Conservation (phyloP, 768 basidiomycete genomes). For the Leccinellum albellum region DNA sequence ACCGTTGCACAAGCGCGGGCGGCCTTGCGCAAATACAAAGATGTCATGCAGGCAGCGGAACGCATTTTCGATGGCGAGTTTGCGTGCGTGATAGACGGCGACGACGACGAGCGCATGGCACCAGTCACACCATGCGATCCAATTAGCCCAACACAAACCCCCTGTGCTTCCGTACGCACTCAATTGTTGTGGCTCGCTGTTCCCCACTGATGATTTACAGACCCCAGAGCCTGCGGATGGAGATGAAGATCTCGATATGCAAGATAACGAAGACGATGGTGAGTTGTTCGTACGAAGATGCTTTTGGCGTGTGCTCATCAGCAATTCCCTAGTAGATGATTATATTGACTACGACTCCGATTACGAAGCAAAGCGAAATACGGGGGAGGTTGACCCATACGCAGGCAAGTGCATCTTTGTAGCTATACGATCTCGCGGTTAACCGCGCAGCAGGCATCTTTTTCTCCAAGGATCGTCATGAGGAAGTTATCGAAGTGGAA, state of each 20-base stretch:
- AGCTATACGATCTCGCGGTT: constrained; percentile 1
- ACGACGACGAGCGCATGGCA: constrained; percentile 51
- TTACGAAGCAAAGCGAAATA: constrained; percentile 48
- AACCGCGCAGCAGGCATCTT: constrained; percentile 62
- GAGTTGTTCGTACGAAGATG: constrained; percentile 4
- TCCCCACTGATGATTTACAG: constrained; percentile 31
- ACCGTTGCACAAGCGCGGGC: constrained; percentile 77
- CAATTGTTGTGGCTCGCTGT: neutral
- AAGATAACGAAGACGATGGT: constrained; percentile 54
- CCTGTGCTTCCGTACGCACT: constrained; percentile 22
- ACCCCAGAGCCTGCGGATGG: constrained; percentile 57
- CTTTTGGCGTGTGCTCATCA: constrained; percentile 7
- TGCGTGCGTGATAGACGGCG: constrained; percentile 55
- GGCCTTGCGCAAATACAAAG: constrained; percentile 75
- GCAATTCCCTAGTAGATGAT: constrained; percentile 40
- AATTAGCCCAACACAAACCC: constrained; percentile 29
- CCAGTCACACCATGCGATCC: constrained; percentile 20
- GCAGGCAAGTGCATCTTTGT: constrained; percentile 50
- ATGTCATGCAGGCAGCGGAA: constrained; percentile 92
- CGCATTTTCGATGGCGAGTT: constrained; percentile 82
- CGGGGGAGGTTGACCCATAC: constrained; percentile 79
- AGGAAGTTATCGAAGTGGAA: constrained; percentile 89
- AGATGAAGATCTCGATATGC: constrained; percentile 45
- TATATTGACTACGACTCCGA: constrained; percentile 85
- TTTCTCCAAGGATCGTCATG: constrained; percentile 90